Evolutionary conservation across 2,329 filamentous ascomycete genomes (phyloP).

Genomic region (Periconia sp.): DNA sequence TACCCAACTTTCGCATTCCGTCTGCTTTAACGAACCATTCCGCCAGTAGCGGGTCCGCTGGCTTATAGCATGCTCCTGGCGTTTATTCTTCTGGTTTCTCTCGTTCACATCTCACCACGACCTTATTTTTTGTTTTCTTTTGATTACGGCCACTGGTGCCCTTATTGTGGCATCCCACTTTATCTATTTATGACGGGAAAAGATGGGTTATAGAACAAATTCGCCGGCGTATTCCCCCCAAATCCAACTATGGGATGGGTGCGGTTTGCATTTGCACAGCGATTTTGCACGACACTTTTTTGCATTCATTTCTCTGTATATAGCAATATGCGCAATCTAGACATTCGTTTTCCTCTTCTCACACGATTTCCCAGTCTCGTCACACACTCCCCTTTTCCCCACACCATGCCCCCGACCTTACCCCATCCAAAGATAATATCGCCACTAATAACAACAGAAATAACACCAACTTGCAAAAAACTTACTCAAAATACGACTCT

Average conservation of each 20-base stretch:
- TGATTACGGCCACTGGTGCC: not conserved
- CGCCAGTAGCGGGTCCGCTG: slow-evolving; percentile 10
- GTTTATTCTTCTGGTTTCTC: slow-evolving; percentile 2
- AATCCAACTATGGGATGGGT: too few relatives aligned
- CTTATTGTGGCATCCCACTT: not conserved
- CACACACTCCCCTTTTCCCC: not conserved
- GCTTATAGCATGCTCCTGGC: slow-evolving; percentile 15
- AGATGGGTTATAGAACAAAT: too few relatives aligned
- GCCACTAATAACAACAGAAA: too few relatives aligned
- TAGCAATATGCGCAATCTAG: not conserved
- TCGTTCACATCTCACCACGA: not conserved
- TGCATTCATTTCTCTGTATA: not conserved
- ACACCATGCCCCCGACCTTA: not conserved
- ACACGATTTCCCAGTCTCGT: not conserved
- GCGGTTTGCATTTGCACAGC: not conserved
- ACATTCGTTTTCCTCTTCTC: not conserved
- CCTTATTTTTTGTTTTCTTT: not conserved
- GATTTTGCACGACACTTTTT: not conserved
- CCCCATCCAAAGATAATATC: not conserved
- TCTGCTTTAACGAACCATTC: slow-evolving; percentile 7
- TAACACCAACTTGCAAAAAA: not conserved
- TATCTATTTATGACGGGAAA: not conserved
- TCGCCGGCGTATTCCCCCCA: too few relatives aligned
- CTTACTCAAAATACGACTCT: not conserved
- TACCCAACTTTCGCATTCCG: slow-evolving; percentile 16